phyloP scores from a whole-genome alignment of 2,329 filamentous ascomycete species.

The Hymenotorrendiella dingleyae region DNA sequence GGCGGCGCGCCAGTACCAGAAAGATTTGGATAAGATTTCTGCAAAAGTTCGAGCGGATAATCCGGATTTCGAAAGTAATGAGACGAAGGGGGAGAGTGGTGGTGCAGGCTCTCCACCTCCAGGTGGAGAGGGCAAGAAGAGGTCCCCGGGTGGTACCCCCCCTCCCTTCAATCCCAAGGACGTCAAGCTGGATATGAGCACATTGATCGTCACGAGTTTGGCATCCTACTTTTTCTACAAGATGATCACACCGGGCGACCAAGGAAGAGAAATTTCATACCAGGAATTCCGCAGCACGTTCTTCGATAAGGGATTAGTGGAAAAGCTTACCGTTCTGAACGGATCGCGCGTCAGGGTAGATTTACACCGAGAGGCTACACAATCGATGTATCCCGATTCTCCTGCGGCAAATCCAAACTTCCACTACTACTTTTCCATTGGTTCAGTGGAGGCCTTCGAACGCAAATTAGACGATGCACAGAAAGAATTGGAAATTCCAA shows the following conservation, averaged over 20 bases:
- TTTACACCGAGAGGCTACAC: conserved; percentile 68
- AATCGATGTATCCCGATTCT: conserved; percentile 69
- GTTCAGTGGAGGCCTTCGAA: conserved; percentile 90
- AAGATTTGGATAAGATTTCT: conserved; percentile 23
- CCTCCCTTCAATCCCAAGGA: conserved; percentile 19
- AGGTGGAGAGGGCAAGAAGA: conserved; percentile 32
- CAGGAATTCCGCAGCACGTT: conserved; percentile 93
- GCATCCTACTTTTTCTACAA: conserved; percentile 58
- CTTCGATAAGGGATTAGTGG: conserved; percentile 90
- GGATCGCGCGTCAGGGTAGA: conserved; percentile 73
- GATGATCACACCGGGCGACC: conserved; percentile 60
- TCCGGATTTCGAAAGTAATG: conserved; percentile 21
- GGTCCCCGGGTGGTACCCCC: conserved; percentile 26
- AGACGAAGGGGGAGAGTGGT: conserved; percentile 15
- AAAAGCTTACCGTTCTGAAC: conserved; percentile 81
- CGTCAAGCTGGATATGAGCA: conserved; percentile 27
- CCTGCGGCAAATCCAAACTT: conserved; percentile 62
- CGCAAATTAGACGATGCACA: conserved; percentile 83
- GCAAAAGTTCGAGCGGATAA: conserved; percentile 8
- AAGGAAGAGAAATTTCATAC: conserved; percentile 83
- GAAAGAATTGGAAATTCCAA: conserved; percentile 77
- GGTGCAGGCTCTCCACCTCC: conserved; percentile 15
- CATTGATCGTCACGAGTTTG: conserved; percentile 44
- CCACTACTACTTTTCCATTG: conserved; percentile 91
- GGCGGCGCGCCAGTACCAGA: conserved; percentile 24